Conservation (phyloP, 352 stramenopile genomes). For the Sclerospora graminicola region DNA sequence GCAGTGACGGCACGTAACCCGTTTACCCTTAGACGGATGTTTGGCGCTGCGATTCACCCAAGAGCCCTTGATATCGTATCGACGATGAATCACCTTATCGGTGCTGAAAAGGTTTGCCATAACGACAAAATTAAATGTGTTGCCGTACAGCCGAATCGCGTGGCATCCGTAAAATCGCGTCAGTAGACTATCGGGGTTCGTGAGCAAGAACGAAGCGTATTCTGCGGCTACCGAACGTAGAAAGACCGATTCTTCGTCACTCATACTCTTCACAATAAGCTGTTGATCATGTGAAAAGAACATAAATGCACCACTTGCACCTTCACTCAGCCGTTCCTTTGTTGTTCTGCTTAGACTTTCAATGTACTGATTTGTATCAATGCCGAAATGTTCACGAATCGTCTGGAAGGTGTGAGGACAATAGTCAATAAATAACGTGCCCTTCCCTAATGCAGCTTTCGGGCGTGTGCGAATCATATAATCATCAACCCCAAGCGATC, state of each 20-base stretch:
- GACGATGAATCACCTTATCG: conserved; percentile 73
- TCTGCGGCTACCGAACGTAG: conserved; percentile 69
- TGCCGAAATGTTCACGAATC: conserved; percentile 77
- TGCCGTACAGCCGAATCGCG: conserved; percentile 77
- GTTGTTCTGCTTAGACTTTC: conserved; percentile 74
- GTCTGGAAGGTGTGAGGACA: conserved; percentile 80
- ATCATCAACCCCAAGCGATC: conserved; percentile 66
- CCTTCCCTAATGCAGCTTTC: conserved; percentile 60
- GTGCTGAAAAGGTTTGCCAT: conserved; percentile 85
- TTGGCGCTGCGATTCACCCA: conserved; percentile 85
- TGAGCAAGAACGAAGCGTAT: conserved; percentile 74
- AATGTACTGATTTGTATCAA: conserved; percentile 77
- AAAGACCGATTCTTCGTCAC: conserved; percentile 74
- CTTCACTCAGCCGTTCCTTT: conserved; percentile 81
- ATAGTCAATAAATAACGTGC: conserved; percentile 82
- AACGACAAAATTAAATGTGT: conserved; percentile 86
- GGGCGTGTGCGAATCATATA: conserved; percentile 77
- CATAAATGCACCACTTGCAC: conserved; percentile 82
- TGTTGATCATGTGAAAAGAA: conserved; percentile 86
- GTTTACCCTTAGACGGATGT: conserved; percentile 76
- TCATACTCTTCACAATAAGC: conserved; percentile 87
- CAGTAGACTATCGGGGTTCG: conserved; percentile 71
- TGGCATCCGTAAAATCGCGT: conserved; percentile 82
- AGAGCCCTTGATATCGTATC: conserved; percentile 85
- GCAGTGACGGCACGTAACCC: conserved; percentile 78